Evolutionary conservation across 352 stramenopile genomes (phyloP).

Genomic region (Phytophthora palmivora): DNA sequence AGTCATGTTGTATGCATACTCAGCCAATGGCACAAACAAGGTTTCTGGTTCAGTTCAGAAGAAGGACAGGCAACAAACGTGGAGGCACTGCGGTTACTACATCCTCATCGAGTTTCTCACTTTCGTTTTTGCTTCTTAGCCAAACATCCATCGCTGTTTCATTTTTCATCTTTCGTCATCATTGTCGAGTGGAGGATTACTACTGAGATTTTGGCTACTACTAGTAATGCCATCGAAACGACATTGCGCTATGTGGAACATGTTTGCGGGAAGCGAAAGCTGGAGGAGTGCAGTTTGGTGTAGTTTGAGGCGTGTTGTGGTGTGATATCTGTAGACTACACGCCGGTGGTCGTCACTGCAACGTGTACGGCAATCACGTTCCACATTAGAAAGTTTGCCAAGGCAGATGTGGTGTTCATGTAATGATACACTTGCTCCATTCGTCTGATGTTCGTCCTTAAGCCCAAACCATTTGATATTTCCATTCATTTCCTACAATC

Average conservation of each 20-base stretch:
- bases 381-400: background rate
- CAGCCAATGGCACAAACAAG: background rate
- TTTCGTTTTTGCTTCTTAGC: background rate
- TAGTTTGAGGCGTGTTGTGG: no score
- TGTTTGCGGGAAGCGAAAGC: background rate
- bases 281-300: background rate
- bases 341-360: background rate
- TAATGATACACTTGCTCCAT: background rate
- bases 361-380: no score
- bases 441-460: no score
- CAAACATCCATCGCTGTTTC: no score
- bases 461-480: no score
- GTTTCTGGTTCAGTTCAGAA: background rate
- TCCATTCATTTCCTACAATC: no score
- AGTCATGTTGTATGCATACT: conserved; percentile 12
- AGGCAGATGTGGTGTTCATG: background rate
- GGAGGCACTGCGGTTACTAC: background rate
- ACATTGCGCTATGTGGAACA: no score
- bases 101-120: background rate
- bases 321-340: background rate
- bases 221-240: no score
- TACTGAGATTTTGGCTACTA: no score
- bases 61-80: background rate
- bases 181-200: no score
- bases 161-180: no score